Evolutionary conservation across 495 filamentous ascomycete species (phyloP), one percentile per base, ranked within the genome.

Genomic region (Aspergillus panamensis): DNA sequence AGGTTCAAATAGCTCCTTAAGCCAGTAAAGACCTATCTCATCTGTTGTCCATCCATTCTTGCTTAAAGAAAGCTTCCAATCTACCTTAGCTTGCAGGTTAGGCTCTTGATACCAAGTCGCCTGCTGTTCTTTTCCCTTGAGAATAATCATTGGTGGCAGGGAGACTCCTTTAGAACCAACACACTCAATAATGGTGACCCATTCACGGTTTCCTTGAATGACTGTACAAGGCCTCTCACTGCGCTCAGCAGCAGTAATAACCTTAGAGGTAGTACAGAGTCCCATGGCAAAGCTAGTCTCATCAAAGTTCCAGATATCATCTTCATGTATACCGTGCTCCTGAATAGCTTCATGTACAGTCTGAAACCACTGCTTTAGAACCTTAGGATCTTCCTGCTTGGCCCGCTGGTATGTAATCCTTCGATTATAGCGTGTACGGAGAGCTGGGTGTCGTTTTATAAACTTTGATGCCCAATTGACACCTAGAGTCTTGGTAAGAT

Each of bases 221-320:
- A 57, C 20, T 53, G n/a, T 57, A 39, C 43, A 32, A 33, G 43
- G 53, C 20, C 53, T 21, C 49, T 57, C 44, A 57, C 53, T 57
- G 10, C 25, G 49, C 16, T 58, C 42, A 20, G 37, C 51, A 54
- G 47, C 47, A 61, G 47, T 61, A 51, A 61, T 56, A 45, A 52
- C 58, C 35, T 61, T 56, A 43, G 47, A 45, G 21, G 47, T 55
- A 19, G 52, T 35, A 33, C 43, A 54, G 50, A 54, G 42, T 50
- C 33, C 51, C 39, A 61, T 61, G 40, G 37, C n/a, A 57, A 61
- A 60, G 54, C 55, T 32, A 60, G 52, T 64, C 30, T 62, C 32
- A 58, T 62, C 25, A 53, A 62, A 62, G 32, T 62, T 62, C 50
- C 45, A 58, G 53, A 64, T 64, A 64, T 64, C 21, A 48, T 63